Evolutionary conservation across 164 flowering plant genomes (phyloP).

Genomic region (Nymphaea colorata): DNA sequence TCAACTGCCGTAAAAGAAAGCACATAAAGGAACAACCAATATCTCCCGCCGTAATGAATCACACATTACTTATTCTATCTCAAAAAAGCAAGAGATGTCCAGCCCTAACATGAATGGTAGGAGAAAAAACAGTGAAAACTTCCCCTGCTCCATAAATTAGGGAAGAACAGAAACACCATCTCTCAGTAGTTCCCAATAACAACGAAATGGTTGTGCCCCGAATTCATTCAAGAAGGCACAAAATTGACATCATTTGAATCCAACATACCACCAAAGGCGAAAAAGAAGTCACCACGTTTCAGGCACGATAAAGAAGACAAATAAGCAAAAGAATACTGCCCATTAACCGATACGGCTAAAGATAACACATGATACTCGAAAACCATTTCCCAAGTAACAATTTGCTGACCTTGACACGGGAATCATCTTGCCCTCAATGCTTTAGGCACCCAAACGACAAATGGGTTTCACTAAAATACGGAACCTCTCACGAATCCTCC

Average conservation of each 20-base stretch:
- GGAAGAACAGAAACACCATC: background rate
- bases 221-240: background rate
- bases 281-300: background rate
- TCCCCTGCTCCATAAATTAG: background rate
- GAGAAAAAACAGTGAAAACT: too few relatives aligned
- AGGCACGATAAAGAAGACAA: background rate
- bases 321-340: background rate
- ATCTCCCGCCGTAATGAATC: background rate
- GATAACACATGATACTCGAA: background rate
- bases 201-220: background rate
- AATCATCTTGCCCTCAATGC: background rate
- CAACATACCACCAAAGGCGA: background rate
- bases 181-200: too few relatives aligned
- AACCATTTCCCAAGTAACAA: background rate
- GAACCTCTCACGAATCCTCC: background rate
- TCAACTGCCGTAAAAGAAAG: background rate
- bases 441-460: background rate
- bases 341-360: background rate
- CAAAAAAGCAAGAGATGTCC: background rate
- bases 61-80: background rate
- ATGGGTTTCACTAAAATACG: background rate
- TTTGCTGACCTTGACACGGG: background rate
- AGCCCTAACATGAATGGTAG: background rate
- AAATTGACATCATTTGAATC: background rate
- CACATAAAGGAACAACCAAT: background rate